Evolutionary conservation across 2,329 filamentous ascomycete genomes (phyloP).

Genomic region (Colletotrichum chrysophilum): DNA sequence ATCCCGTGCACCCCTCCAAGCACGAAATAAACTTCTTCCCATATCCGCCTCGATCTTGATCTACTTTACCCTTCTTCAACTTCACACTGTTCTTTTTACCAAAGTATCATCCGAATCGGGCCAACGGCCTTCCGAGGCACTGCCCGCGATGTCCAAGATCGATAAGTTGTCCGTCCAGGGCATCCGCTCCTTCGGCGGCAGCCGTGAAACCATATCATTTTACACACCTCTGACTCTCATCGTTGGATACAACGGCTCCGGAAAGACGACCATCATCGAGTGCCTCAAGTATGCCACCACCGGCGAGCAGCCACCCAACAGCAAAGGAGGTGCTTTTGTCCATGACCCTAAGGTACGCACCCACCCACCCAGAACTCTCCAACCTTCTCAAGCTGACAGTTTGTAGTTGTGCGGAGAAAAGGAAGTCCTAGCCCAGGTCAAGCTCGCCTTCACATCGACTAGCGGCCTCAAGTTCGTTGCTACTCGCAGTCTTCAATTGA

Average conservation of each 20-base stretch:
- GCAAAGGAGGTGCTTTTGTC: constrained; percentile 88
- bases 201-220: constrained; percentile 83
- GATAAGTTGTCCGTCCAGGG: constrained; percentile 89
- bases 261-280: constrained; percentile 99
- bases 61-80: not conserved
- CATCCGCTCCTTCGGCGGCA: constrained; percentile 78
- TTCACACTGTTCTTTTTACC: not conserved
- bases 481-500: constrained; percentile 84
- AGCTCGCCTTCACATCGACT: constrained; percentile 83
- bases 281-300: constrained; percentile 98
- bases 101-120: not conserved
- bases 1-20: not conserved
- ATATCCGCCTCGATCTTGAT: not conserved
- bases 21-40: not conserved
- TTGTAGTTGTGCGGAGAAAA: constrained; percentile 77
- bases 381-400: not conserved
- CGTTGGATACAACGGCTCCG: constrained; percentile 95
- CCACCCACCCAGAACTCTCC: not conserved
- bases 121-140: not conserved
- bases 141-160: constrained; percentile 72
- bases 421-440: constrained; percentile 89
- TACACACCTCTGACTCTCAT: constrained; percentile 92
- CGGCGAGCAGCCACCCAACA: constrained; percentile 91
- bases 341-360: constrained; percentile 84
- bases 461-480: constrained; percentile 81